These are phyloP conservation scores for Adansonia gregorii DNA, from an alignment of 441 rosid genomes.

Conservation along the genomic window DNA sequence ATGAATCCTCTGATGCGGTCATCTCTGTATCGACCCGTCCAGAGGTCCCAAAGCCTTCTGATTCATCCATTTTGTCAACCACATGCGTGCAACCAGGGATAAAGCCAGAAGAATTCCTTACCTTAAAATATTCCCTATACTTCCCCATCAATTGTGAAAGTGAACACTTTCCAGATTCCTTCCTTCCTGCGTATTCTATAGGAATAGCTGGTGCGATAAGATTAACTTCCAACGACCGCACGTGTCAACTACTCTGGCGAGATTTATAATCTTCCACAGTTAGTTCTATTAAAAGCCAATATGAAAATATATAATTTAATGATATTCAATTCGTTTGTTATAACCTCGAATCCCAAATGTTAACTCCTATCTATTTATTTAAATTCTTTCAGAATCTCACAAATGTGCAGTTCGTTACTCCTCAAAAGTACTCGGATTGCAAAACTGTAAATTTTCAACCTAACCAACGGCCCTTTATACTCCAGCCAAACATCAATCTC, in stretches of 20 bases:
- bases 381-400: constrained; percentile 11
- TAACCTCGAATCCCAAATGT: not conserved
- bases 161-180: constrained; percentile 46
- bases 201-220: constrained; percentile 71
- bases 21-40: constrained; percentile 57
- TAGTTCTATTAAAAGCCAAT: constrained; percentile 6
- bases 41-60: constrained; percentile 73
- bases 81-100: constrained; percentile 62
- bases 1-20: constrained; percentile 64
- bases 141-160: constrained; percentile 63
- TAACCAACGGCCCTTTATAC: not conserved
- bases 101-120: constrained; percentile 60
- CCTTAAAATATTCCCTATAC: constrained; percentile 66
- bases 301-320: not conserved
- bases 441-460: not conserved
- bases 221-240: constrained; percentile 49
- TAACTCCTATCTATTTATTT: not conserved
- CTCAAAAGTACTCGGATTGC: not conserved
- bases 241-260: constrained; percentile 50
- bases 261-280: constrained; percentile 20
- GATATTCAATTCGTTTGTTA: not conserved
- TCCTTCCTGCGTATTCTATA: constrained; percentile 45
- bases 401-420: constrained; percentile 16
- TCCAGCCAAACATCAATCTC: constrained; percentile 14
- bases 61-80: constrained; percentile 67